A percentile compares a stretch with the other conserved stretches of the same genome.
phyloP scores from a whole-genome alignment of 768 basidiomycete genomes.

The Trametes gibbosa region DNA sequence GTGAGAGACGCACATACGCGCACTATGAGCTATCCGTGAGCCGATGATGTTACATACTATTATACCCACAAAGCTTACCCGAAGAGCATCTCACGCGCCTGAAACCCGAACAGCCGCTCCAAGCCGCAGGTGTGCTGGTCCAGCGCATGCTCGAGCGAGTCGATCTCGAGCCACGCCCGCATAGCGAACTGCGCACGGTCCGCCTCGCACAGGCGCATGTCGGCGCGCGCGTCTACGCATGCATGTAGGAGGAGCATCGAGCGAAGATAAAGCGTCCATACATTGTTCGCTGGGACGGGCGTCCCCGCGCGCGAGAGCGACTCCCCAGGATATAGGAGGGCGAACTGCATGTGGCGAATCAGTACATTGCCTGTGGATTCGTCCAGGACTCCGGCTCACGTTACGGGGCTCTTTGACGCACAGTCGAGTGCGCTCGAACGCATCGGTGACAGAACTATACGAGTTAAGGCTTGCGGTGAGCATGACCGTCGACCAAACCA shows the following conservation, averaged over 20 bases:
- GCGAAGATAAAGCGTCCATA: conserved; percentile 75
- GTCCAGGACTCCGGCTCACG: conserved; percentile 36
- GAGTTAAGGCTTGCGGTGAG: conserved; percentile 63
- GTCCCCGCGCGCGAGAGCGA: conserved; percentile 33
- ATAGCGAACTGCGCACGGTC: conserved; percentile 63
- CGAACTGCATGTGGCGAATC: conserved; percentile 45
- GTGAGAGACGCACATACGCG: conserved; percentile 65
- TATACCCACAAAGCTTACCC: conserved; percentile 46
- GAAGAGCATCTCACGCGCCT: conserved; percentile 72
- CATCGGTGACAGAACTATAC: conserved; percentile 44
- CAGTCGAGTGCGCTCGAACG: conserved; percentile 35
- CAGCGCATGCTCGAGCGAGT: conserved; percentile 59
- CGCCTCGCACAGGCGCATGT: conserved; percentile 39
- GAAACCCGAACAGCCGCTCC: conserved; percentile 64
- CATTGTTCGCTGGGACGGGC: conserved; percentile 52
- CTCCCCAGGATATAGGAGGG: conserved; percentile 71
- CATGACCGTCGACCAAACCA: conserved; percentile 70
- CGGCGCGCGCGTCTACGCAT: conserved; percentile 58
- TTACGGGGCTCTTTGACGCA: conserved; percentile 52
- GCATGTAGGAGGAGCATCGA: conserved; percentile 69
- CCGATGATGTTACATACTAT: neutral
- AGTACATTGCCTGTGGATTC: neutral
- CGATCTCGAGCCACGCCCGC: conserved; percentile 69
- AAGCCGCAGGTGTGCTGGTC: conserved; percentile 63
- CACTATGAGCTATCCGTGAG: conserved; percentile 36